These are phyloP conservation scores for Sesbania bispinosa DNA, from an alignment of 306 rosid species.

Conservation along the genomic window DNA sequence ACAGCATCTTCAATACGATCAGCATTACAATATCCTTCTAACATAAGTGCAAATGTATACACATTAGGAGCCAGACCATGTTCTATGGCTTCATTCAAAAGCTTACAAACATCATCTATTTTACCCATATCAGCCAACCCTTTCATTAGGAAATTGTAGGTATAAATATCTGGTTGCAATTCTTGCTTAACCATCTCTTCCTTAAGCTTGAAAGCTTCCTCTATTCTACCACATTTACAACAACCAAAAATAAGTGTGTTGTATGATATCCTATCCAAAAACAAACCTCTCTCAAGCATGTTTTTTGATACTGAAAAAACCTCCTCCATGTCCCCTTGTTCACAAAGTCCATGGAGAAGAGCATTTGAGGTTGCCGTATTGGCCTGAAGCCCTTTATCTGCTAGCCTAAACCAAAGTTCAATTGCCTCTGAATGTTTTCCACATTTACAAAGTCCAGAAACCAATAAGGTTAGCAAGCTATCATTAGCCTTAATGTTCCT, in stretches of 20 bases:
- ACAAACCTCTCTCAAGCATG: constrained; percentile 57
- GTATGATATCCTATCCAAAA: constrained; percentile 56
- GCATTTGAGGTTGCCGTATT: constrained; percentile 65
- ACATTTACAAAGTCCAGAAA: constrained; percentile 57
- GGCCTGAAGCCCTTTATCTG: constrained; percentile 46
- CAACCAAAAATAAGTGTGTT: constrained; percentile 66
- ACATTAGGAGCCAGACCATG: constrained; percentile 52
- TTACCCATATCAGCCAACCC: constrained; percentile 56
- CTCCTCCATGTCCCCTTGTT: constrained; percentile 44
- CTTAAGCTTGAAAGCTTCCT: constrained; percentile 49
- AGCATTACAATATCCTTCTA: constrained; percentile 59
- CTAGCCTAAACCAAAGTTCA: constrained; percentile 67
- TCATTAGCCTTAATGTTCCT: constrained; percentile 54
- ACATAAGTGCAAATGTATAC: constrained; percentile 59
- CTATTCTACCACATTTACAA: constrained; percentile 50
- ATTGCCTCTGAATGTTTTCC: constrained; percentile 53
- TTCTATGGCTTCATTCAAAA: constrained; percentile 50
- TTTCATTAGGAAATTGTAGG: constrained; percentile 59
- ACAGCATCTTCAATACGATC: constrained; percentile 53
- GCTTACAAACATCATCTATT: constrained; percentile 45
- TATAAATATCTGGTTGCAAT: constrained; percentile 56
- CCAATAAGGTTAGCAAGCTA: constrained; percentile 57
- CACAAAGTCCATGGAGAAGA: constrained; percentile 66
- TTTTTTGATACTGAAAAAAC: constrained; percentile 31
- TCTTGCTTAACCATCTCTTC: constrained; percentile 51